Percentiles rank a stretch among this genome's conserved stretches.
Evolutionary conservation across 805 yeast genomes (phyloP).

Genomic region (Schwanniomyces occidentalis): DNA sequence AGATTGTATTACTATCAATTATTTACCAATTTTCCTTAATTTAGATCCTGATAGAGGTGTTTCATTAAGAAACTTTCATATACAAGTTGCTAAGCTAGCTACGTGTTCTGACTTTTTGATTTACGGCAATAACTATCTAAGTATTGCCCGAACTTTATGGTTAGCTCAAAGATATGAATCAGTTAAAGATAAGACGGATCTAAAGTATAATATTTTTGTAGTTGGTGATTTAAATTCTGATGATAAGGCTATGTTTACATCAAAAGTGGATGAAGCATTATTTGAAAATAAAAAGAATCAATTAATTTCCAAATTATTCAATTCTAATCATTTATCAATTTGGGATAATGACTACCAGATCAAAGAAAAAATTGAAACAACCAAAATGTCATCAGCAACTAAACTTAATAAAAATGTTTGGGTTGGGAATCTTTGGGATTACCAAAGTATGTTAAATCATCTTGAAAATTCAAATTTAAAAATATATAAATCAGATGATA

Average conservation of each 20-base stretch:
- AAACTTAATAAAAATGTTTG: constrained; percentile 57
- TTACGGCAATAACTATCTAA: constrained; percentile 37
- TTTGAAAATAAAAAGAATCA: constrained; percentile 17
- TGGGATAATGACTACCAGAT: constrained; percentile 71
- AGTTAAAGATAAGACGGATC: constrained; percentile 4
- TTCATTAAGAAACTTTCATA: constrained; percentile 78
- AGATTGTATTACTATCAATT: constrained; percentile 45
- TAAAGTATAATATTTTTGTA: constrained; percentile 21
- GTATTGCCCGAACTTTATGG: constrained; percentile 35
- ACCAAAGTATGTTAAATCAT: constrained; percentile 38
- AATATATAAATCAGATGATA: not conserved
- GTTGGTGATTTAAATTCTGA: constrained; percentile 13
- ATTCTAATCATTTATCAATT: constrained; percentile 10
- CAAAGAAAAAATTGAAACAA: constrained; percentile 80
- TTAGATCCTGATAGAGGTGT: constrained; percentile 73
- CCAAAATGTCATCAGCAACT: constrained; percentile 81
- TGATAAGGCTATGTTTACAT: constrained; percentile 7
- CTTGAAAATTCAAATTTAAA: constrained; percentile 4
- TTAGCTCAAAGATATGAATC: constrained; percentile 36
- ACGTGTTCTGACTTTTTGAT: constrained; percentile 72
- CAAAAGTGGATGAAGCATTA: constrained; percentile 1
- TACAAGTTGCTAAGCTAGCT: constrained; percentile 81
- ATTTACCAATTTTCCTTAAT: constrained; percentile 54
- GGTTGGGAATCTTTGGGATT: constrained; percentile 83
- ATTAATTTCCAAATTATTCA: constrained; percentile 10